Conservation (phyloP, 2,329 filamentous ascomycete species). For the Ophiobolus disseminans region DNA sequence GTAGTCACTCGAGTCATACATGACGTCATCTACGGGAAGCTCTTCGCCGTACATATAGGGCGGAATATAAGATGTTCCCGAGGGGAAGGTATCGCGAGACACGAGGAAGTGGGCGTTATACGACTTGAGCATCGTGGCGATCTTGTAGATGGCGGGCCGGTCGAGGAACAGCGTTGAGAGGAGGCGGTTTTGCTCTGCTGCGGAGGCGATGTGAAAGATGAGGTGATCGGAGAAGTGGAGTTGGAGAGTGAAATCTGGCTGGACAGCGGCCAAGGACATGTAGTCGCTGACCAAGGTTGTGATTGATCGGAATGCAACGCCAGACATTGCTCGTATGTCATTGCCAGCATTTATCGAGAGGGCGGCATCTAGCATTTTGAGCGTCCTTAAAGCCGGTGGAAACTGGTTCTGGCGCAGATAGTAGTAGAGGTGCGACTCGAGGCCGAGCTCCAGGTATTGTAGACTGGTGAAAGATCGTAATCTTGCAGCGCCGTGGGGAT, state of each 20-base stretch:
- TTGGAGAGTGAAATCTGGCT: constrained; percentile 25
- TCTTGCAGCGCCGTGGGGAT: constrained; percentile 24
- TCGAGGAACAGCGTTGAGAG: constrained; percentile 28
- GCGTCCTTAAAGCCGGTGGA: constrained; percentile 30
- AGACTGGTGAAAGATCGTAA: constrained; percentile 34
- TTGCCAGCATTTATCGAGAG: constrained; percentile 26
- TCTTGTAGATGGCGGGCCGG: constrained; percentile 34
- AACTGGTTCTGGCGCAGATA: constrained; percentile 34
- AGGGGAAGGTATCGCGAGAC: constrained; percentile 30
- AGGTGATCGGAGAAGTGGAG: constrained; percentile 28
- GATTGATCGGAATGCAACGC: constrained; percentile 21
- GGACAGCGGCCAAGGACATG: constrained; percentile 13
- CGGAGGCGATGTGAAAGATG: constrained; percentile 17
- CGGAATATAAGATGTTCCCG: constrained; percentile 33
- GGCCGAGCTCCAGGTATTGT: constrained; percentile 36
- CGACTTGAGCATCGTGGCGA: constrained; percentile 30
- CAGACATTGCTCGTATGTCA: constrained; percentile 21
- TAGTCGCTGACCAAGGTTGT: constrained; percentile 24
- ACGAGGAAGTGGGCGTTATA: constrained; percentile 30
- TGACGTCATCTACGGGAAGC: constrained; percentile 29
- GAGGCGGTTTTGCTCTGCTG: constrained; percentile 17
- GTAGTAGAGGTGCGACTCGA: constrained; percentile 35
- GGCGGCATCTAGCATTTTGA: constrained; percentile 37
- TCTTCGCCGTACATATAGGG: constrained; percentile 48
- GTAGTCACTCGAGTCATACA: constrained; percentile 40